Base-by-base conservation (phyloP, 306 rosid genomes). In the Acacia melanoxylon region DNA sequence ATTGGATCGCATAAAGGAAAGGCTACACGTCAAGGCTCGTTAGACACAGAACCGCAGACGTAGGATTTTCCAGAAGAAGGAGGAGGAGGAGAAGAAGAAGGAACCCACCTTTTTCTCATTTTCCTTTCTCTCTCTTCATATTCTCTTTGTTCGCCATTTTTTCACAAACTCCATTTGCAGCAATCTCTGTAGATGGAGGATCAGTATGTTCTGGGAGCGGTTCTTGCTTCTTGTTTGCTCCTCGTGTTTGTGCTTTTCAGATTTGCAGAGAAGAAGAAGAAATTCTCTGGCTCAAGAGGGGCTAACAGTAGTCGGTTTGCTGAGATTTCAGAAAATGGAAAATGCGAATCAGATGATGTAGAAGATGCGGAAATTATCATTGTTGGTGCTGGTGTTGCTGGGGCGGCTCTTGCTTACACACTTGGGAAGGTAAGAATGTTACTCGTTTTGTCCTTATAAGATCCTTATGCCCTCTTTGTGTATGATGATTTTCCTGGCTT, bases 331-430 rank as follows among this genome's bases (percentile, higher is more conserved):
- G 67, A 78, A 78, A 84, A 83, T 82, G 84, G 83, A 45, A 68
- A 29, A 51, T 79, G 25, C 9, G 52, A 35, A 37, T 70, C 76
- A 19, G 80, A 80, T 35, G 71, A 80, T 35, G 75, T 15, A 1
- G 83, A 51, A 27, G 25, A 56, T 0, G 37, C 85, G 0, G 97
- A 92, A 44, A 85, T 94, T 54, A 82, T 94, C 84, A 83, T 92
- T 70, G 97, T 94, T 6, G 97, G 98, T 49, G 98, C 98, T 25
- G 98, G 97, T 1, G 98, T 94, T 77, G 97, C 97, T 44, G 98
- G 98, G 45, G 90, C 97, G 8, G 98, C 98, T 81, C 97, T 94
- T 69, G 97, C 98, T 88, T 88, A 87, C 80, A 91, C 97, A 22
- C 97, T 94, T 81, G 97, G 83, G 51, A 94, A 92, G 97, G 98